Base-by-base conservation (phyloP, 1,284 basidiomycete genomes). In the Boletus holoroseus region DNA sequence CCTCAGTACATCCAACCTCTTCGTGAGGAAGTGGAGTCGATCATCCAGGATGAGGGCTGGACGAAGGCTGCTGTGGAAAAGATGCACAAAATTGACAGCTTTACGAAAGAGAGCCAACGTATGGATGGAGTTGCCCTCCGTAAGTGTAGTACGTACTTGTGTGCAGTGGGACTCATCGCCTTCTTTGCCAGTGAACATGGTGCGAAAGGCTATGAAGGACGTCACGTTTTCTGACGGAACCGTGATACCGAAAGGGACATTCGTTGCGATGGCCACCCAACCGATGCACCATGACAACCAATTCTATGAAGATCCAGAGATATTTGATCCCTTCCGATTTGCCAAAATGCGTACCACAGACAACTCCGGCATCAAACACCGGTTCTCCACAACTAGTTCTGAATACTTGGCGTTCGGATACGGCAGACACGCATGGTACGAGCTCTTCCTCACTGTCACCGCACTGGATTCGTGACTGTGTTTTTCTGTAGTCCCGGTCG, bases 71-170 rank as follows among this genome's bases (percentile, higher is more conserved):
- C 70, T 0, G 43, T 78, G 32, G 62, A 56, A 37, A 70, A 69
- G 48, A 72, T 78, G 73, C 57, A 57, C 32, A 57, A 71, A 54
- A 38, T 76, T 3, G 76, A 79, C 55, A 78, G 76, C 55, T 76
- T 79, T 56, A 20, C 78, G 27, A 68, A 64, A 35, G 77, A 78
- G 54, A 63, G 66, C 0, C 67, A 70, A 49, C 68, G 77, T 3
- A 42, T 68, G 18, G 58, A 66, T 34, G 64, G 68, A 0, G 26
- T 70, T 47, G 44, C 20, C 50, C 13, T 32, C 5, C 45, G 72
- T 72, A 55, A 42, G 66, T 62, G 32, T 24, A 8, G 15, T 28
- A 24, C 20, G 24, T 18, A 35, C 16, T 9, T 2, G 22, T n/a
- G 7, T 15, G 5, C 13, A 13, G n/a, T 16, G 13, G 22, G 18